phyloP scores from a whole-genome alignment of 1,284 basidiomycete species.

The Salmacisia buchloeana region DNA sequence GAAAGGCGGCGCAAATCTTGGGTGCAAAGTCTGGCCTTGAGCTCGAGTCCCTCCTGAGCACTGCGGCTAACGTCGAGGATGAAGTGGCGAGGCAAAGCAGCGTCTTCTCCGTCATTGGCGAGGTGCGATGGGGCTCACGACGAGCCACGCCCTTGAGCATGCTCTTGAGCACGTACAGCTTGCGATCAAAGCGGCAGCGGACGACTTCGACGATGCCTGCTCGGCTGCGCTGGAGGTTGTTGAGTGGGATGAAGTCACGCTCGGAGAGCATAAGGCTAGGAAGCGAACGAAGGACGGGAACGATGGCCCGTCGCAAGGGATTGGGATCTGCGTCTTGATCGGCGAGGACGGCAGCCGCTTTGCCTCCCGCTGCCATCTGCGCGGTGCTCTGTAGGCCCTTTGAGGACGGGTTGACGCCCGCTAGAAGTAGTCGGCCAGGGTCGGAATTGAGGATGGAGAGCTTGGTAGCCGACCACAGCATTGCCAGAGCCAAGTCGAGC shows the following conservation, averaged over 20 bases:
- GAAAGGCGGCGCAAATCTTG: slow-evolving; percentile 40
- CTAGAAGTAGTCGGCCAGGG: background rate
- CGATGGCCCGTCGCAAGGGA: background rate
- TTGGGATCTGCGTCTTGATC: background rate
- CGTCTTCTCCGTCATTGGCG: slow-evolving; percentile 7
- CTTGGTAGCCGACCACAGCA: background rate
- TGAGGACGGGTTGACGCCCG: background rate
- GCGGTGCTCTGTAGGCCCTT: no score
- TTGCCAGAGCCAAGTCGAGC: background rate
- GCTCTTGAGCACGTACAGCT: slow-evolving; percentile 46
- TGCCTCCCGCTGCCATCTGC: no score
- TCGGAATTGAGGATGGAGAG: background rate
- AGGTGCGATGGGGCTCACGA: slow-evolving; percentile 19
- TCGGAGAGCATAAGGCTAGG: slow-evolving; percentile 22
- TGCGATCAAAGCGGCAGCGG: slow-evolving; percentile 39
- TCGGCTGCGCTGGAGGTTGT: slow-evolving; percentile 36
- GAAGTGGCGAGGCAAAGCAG: background rate
- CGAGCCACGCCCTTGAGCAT: slow-evolving; percentile 43
- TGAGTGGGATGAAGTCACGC: slow-evolving; percentile 35
- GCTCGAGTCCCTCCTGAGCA: background rate
- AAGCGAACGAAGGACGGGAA: slow-evolving; percentile 8
- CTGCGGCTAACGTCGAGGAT: background rate
- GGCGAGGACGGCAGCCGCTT: no score
- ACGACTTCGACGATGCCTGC: slow-evolving; percentile 43
- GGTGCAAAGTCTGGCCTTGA: slow-evolving; percentile 22